Conservation (phyloP, 192 early-diverging fungal species). For the Backusella luteola region DNA sequence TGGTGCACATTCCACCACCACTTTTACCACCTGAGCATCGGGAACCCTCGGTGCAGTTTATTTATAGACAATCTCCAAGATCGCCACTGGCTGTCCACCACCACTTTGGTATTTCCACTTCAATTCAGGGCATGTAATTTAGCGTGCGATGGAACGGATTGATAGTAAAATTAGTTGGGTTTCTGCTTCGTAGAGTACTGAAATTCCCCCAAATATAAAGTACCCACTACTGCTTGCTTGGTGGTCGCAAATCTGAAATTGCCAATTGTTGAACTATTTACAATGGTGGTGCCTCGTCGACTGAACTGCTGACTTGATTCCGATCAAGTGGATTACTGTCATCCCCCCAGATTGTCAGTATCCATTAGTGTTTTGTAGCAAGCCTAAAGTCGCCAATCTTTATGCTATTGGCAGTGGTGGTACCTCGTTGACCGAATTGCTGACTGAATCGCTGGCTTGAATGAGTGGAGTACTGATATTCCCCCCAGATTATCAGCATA, state of each 20-base stretch:
- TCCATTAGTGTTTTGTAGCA: too few relatives aligned
- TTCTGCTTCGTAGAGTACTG: too few relatives aligned
- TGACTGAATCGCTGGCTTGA: too few relatives aligned
- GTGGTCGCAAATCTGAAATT: too few relatives aligned
- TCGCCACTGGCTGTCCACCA: slow-evolving; percentile 81
- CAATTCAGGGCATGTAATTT: slow-evolving; percentile 69
- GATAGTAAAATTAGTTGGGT: too few relatives aligned
- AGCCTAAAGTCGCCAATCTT: too few relatives aligned
- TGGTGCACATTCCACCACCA: slow-evolving; percentile 69
- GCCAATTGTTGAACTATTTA: neutral
- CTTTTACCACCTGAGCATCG: slow-evolving; percentile 86
- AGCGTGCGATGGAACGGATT: slow-evolving; percentile 58
- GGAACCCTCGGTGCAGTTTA: slow-evolving; percentile 63
- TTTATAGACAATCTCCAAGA: slow-evolving; percentile 80
- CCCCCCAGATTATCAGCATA: neutral
- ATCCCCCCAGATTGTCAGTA: neutral
- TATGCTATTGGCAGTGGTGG: too few relatives aligned
- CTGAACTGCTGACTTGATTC: neutral
- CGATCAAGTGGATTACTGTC: neutral
- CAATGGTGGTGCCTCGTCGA: neutral
- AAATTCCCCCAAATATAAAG: too few relatives aligned
- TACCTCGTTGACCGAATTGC: too few relatives aligned
- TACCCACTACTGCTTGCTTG: too few relatives aligned
- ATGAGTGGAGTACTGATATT: too few relatives aligned
- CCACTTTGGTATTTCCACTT: slow-evolving; percentile 80